Evolutionary conservation across 139 green algal genomes (phyloP), one percentile per base, ranked within the genome.

Genomic region (Marvania coccoides): DNA sequence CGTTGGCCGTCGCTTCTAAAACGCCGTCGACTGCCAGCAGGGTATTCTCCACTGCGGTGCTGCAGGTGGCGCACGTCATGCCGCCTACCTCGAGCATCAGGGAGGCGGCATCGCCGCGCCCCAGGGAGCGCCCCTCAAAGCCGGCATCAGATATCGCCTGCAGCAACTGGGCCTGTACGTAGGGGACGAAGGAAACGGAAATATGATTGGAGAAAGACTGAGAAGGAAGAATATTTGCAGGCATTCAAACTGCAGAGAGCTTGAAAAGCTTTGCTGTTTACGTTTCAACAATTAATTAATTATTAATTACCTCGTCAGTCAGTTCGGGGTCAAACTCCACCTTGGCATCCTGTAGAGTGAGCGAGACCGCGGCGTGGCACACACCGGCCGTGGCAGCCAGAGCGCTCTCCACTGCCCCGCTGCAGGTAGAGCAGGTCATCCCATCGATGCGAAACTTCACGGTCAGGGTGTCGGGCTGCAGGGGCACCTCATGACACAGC

Each of bases 371-470:
- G 0, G 76, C 84, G 28, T 53, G 24, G 12, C 35, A 28, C 10
- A 93, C 78, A 6, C 87, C 87, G 2, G 51, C 46, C 26, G 81
- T 12, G 2, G 37, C 61, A 2, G 10, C 23, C 47, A 92, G 55
- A 3, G 70, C 72, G n/a, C 39, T 46, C 74, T 97, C 83, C 14
- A 89, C 77, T 1, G 74, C 74, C 8, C 31, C 58, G 0, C 65
- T 72, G 73, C 78, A 89, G 3, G 81, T 73, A 7, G 68, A 55
- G 70, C 87, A 94, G 12, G 80, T 82, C 87, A 96, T 89, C 45
- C 88, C 85, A 3, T 65, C 51, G 8, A 95, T 67, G 3, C 47
- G 47, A 28, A 81, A 31, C 9, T 55, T 64, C 9, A 33, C 51
- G 7, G 63, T 35, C 54, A 61, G 38, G 58, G 26, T 36, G 23